A percentile compares a stretch with the other conserved stretches of the same genome.
Conservation (phyloP, 129 eudicot species). For the Tanacetum coccineum region DNA sequence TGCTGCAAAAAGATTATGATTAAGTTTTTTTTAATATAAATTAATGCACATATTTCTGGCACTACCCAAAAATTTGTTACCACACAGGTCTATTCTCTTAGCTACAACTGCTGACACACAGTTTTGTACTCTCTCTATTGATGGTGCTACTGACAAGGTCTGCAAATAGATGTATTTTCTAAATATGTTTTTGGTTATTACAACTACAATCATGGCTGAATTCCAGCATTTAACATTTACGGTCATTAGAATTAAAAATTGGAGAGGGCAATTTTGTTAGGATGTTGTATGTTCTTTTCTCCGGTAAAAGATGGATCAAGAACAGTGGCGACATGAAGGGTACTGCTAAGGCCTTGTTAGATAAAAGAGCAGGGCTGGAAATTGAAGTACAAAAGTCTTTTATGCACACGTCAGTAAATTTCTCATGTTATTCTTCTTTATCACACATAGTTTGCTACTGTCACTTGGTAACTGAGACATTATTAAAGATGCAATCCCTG, state of each 20-base stretch:
- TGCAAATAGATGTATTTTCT: slow-evolving; percentile 20
- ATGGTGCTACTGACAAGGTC: slow-evolving; percentile 44
- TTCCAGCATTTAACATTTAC: slow-evolving; percentile 42
- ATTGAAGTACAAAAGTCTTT: slow-evolving; percentile 95
- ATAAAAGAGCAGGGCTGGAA: too few species aligned
- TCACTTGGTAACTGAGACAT: background rate
- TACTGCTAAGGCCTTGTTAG: too few species aligned
- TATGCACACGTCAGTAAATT: slow-evolving; percentile 73
- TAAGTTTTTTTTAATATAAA: background rate
- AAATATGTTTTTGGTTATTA: background rate
- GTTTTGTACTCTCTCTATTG: slow-evolving; percentile 39
- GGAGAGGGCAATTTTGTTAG: slow-evolving; percentile 61
- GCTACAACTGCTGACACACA: slow-evolving; percentile 67
- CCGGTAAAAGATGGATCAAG: too few species aligned
- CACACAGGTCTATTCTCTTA: slow-evolving; percentile 54
- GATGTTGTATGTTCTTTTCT: too few species aligned
- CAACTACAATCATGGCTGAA: slow-evolving; percentile 8
- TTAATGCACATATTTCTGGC: slow-evolving; percentile 43
- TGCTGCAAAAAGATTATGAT: slow-evolving; percentile 4
- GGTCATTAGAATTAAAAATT: slow-evolving; percentile 52
- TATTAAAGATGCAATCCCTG: slow-evolving; percentile 7
- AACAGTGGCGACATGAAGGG: too few species aligned
- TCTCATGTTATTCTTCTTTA: slow-evolving; percentile 1
- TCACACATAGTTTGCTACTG: background rate
- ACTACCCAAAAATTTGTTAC: slow-evolving; percentile 59